Percentiles rank a stretch among this genome's conserved stretches.
Conservation (phyloP, 1,284 basidiomycete genomes). For the Pseudozyma pruni region DNA sequence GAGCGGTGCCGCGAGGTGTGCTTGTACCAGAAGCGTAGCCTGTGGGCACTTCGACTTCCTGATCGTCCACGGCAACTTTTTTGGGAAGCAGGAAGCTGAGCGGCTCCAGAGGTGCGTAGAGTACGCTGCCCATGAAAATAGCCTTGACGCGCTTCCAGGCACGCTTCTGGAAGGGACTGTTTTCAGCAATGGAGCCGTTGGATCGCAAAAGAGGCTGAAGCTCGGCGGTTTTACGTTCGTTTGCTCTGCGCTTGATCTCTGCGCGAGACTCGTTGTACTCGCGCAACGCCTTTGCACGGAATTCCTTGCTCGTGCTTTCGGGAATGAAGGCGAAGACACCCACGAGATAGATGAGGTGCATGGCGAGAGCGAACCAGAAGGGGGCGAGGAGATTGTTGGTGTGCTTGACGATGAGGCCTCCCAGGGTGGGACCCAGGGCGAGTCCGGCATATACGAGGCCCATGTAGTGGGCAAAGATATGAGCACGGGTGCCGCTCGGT, state of each 20-base stretch:
- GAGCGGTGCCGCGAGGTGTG: constrained; percentile 13
- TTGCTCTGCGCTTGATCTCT: constrained; percentile 35
- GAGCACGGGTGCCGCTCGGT: constrained; percentile 57
- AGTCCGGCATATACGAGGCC: constrained; percentile 62
- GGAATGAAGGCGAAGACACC: constrained; percentile 54
- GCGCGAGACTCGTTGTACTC: constrained; percentile 41
- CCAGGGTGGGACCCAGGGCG: constrained; percentile 60
- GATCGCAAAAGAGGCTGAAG: constrained; percentile 36
- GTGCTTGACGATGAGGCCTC: constrained; percentile 58
- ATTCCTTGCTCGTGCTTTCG: constrained; percentile 55
- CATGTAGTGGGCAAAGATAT: constrained; percentile 57
- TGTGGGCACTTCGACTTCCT: constrained; percentile 6
- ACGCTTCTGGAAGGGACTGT: constrained; percentile 31
- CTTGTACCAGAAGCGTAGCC: constrained; percentile 6
- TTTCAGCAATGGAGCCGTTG: constrained; percentile 5
- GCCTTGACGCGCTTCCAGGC: constrained; percentile 46
- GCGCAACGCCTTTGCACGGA: constrained; percentile 34
- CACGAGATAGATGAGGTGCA: constrained; percentile 55
- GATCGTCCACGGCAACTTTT: constrained; percentile 32
- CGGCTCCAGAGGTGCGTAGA: constrained; percentile 51
- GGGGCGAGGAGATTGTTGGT: constrained; percentile 51
- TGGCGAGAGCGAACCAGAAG: constrained; percentile 54
- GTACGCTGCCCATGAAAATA: constrained; percentile 38
- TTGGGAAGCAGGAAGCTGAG: constrained; percentile 57
- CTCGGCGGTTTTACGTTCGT: constrained; percentile 42